Evolutionary conservation across 2,329 filamentous ascomycete species (phyloP), one percentile per base, ranked within the genome.

Genomic region (Botrytis fragariae): DNA sequence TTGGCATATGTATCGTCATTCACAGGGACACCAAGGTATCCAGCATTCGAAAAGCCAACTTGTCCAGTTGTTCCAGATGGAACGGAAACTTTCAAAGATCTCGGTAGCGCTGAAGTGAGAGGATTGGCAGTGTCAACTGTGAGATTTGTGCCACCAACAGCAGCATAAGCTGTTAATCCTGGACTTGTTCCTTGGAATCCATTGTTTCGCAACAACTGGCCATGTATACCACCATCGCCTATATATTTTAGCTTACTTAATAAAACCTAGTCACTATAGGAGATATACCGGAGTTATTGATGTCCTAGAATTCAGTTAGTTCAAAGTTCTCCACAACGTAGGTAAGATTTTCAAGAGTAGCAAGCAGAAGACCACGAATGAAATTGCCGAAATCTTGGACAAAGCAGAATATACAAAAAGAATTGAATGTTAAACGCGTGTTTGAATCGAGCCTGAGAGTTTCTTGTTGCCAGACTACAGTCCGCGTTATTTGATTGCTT

Each of bases 191-290:
- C 80, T 79, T 93, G 91, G 79, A 93, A 92, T 16, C 90, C 91
- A 61, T 90, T 86, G 81, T 93, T 93, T 71, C 85, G 86, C 72
- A 93, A 86, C 74, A 93, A 81, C 78, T 93, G 90, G 72, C 89
- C 91, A 79, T 93, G 92, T 76, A 93, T 88, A 16, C 91, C 91
- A 32, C 91, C 91, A 78, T 93, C 91, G 35, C 74, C 74, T 74
- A 20, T 25, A 6, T 90, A 9, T 69, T 20, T 72, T 69, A 72
- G 62, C 44, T 37, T 20, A 18, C 1, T 29, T 9, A 29, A 3
- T 18, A 18, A 3, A 29, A 2, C 0, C n/a, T 57, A 37, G 14
- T 10, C 42, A 25, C 32, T 16, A 12, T 29, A 25, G 35, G 18
- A 29, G 12, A 64, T 29, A 22, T 60, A 61, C 51, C 71, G 25